phyloP scores from a whole-genome alignment of 2,329 filamentous ascomycete genomes.

The Phoma sp. region DNA sequence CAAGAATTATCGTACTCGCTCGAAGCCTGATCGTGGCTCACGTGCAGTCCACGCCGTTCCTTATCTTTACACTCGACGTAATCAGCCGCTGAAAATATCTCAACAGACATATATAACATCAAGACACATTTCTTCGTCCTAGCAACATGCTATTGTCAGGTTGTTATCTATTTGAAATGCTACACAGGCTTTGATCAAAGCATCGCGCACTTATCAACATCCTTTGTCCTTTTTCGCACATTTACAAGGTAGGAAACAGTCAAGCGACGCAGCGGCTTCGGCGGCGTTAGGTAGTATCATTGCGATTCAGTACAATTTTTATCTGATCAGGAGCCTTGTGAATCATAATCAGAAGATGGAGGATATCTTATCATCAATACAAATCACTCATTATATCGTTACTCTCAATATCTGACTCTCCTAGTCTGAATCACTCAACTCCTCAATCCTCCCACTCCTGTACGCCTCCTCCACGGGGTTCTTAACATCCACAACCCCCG shows the following conservation, averaged over 20 bases:
- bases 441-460: constrained; percentile 73
- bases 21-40: not conserved
- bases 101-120: not conserved
- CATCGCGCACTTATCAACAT: not conserved
- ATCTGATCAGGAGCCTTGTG: too few relatives aligned
- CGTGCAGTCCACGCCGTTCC: not conserved
- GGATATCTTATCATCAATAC: not conserved
- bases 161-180: not conserved
- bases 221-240: too few relatives aligned
- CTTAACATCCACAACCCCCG: constrained; percentile 76
- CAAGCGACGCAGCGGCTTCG: too few relatives aligned
- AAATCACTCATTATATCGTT: not conserved
- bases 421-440: constrained; percentile 62
- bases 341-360: not conserved
- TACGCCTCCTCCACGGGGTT: constrained; percentile 78
- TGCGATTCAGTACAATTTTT: too few relatives aligned
- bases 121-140: not conserved
- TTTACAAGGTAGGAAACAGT: too few relatives aligned
- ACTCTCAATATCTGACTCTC: not conserved
- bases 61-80: not conserved
- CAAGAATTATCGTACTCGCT: not conserved
- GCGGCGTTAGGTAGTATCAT: too few relatives aligned
- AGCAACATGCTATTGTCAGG: not conserved
- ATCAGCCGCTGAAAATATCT: not conserved
- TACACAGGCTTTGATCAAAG: not conserved